Conservation (phyloP, 2,329 filamentous ascomycete genomes). For the Botrytis hyacinthi region DNA sequence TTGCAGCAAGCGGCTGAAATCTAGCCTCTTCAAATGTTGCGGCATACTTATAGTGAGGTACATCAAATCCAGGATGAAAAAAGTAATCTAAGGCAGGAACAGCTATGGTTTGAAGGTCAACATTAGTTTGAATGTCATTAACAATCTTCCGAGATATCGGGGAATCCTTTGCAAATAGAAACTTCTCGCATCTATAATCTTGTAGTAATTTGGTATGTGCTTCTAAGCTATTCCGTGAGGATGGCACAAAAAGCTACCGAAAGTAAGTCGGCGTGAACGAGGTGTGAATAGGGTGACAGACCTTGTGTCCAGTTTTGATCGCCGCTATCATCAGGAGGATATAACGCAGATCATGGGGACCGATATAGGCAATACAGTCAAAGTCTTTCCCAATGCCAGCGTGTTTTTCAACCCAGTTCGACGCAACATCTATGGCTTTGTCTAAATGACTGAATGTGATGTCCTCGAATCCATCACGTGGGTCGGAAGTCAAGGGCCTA, state of each 20-base stretch:
- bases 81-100: slow-evolving; percentile 5
- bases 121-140: not conserved
- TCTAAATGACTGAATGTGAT: slow-evolving; percentile 25
- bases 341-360: slow-evolving; percentile 25
- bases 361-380: slow-evolving; percentile 47
- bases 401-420: slow-evolving; percentile 21
- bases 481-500: slow-evolving; percentile 2
- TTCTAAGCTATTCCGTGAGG: slow-evolving; percentile 6
- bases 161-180: slow-evolving; percentile 4
- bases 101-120: not conserved
- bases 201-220: slow-evolving; percentile 10
- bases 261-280: not conserved
- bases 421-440: slow-evolving; percentile 27
- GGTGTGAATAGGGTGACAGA: not conserved
- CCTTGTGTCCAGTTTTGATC: slow-evolving; percentile 18
- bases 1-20: slow-evolving; percentile 8
- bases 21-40: slow-evolving; percentile 31
- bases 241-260: slow-evolving; percentile 12
- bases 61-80: not conserved
- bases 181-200: not conserved
- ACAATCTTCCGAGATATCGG: not conserved
- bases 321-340: slow-evolving; percentile 7
- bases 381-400: slow-evolving; percentile 27
- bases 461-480: slow-evolving; percentile 20
- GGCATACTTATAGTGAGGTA: slow-evolving; percentile 3